phyloP scores from a whole-genome alignment of 2,329 filamentous ascomycete genomes.

The Corynespora cassiicola region DNA sequence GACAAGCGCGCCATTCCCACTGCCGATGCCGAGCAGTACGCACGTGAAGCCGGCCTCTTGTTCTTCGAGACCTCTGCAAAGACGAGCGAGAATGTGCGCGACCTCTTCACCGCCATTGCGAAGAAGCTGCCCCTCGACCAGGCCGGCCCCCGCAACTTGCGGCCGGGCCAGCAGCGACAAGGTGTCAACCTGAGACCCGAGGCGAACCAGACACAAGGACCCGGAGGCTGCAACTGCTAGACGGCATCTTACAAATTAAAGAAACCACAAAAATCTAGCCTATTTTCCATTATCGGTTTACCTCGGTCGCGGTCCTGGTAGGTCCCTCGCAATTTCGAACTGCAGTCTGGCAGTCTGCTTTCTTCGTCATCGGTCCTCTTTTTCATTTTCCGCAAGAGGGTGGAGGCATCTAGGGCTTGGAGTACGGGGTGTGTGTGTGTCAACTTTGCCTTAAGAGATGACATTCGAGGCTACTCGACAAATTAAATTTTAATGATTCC shows the following conservation, averaged over 20 bases:
- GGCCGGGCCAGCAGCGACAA: constrained; percentile 63
- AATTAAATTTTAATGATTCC: constrained; percentile 38
- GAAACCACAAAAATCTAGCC: background rate
- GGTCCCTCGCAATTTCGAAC: constrained; percentile 1
- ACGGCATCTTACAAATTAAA: too few relatives aligned
- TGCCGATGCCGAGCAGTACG: constrained; percentile 93
- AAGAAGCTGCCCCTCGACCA: constrained; percentile 98
- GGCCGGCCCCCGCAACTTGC: constrained; percentile 85
- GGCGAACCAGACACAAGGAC: constrained; percentile 63
- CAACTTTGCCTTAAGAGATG: constrained; percentile 28
- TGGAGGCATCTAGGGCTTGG: constrained; percentile 33
- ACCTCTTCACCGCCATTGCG: constrained; percentile 95
- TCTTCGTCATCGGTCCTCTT: constrained; percentile 14
- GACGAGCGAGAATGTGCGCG: constrained; percentile 93
- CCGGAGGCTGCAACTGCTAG: constrained; percentile 70
- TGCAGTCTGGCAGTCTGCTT: constrained; percentile 13
- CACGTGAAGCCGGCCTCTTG: constrained; percentile 87
- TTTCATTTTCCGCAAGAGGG: too few relatives aligned
- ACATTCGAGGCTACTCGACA: constrained; percentile 38
- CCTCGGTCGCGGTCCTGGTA: background rate
- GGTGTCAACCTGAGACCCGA: constrained; percentile 73
- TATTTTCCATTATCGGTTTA: constrained; percentile 5
- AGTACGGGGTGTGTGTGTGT: constrained; percentile 28
- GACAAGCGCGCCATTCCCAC: constrained; percentile 93
- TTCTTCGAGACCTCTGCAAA: constrained; percentile 99